Evolutionary conservation across 208 protist genomes (phyloP).

Genomic region (Acanthamoeba castellanii): DNA sequence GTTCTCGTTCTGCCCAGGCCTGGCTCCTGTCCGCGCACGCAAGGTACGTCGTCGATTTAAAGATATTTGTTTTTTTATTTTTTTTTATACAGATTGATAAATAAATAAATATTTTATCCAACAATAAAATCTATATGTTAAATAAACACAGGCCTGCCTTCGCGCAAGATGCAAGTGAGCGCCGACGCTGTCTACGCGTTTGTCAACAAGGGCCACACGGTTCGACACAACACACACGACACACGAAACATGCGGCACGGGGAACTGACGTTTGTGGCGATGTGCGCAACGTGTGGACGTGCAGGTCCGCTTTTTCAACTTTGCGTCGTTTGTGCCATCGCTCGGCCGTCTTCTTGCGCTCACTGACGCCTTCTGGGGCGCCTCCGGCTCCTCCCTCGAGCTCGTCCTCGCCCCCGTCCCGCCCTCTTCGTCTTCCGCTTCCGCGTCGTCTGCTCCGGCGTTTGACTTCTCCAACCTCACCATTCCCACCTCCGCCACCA

Average conservation of each 20-base stretch:
- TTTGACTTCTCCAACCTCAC: constrained; percentile 47
- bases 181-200: background rate
- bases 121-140: background rate
- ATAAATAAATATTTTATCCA: background rate
- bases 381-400: constrained; percentile 19
- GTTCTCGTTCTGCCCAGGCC: constrained; percentile 2
- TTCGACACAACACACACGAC: background rate
- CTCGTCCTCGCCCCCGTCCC: background rate
- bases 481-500: background rate
- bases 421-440: background rate
- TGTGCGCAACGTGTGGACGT: background rate
- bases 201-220: constrained; percentile 44
- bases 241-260: background rate
- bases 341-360: background rate
- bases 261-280: no score
- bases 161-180: background rate
- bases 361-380: constrained; percentile 30
- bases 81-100: background rate
- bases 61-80: background rate
- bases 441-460: background rate
- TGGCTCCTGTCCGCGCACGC: background rate
- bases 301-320: constrained; percentile 23
- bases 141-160: background rate
- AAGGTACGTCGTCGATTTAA: background rate
- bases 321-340: background rate